These are phyloP conservation scores for Talaromyces proteolyticus DNA, from an alignment of 495 filamentous ascomycete genomes.

Conservation along the genomic window DNA sequence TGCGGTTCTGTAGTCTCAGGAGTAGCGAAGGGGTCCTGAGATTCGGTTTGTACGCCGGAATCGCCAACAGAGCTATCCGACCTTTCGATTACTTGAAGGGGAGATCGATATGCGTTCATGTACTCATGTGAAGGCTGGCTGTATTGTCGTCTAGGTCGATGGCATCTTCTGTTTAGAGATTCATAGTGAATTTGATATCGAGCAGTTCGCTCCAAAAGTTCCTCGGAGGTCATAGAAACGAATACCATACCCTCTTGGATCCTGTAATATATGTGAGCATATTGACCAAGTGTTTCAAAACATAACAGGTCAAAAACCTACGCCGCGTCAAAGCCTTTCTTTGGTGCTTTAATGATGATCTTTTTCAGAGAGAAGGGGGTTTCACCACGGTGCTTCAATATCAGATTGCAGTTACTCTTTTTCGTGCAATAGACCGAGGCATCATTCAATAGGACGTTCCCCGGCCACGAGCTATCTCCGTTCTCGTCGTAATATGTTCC, in stretches of 20 bases:
- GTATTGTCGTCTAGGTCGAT: slow-evolving; percentile 20
- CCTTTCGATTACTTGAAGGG: slow-evolving; percentile 24
- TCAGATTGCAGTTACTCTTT: slow-evolving; percentile 73
- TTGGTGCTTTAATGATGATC: slow-evolving; percentile 82
- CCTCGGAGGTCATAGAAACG: slow-evolving; percentile 74
- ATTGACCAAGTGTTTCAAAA: not conserved
- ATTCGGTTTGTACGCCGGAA: not conserved
- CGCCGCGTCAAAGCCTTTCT: slow-evolving; percentile 76
- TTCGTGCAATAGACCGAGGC: slow-evolving; percentile 84
- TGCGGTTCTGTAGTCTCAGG: slow-evolving; percentile 20
- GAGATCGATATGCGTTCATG: slow-evolving; percentile 27
- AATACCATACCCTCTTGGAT: slow-evolving; percentile 94
- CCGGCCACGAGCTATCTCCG: slow-evolving; percentile 55
- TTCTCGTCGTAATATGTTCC: slow-evolving; percentile 61
- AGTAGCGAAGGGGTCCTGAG: not conserved
- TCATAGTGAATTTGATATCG: slow-evolving; percentile 70
- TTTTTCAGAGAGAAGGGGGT: slow-evolving; percentile 76
- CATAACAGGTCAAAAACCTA: slow-evolving; percentile 41
- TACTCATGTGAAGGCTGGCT: slow-evolving; percentile 38
- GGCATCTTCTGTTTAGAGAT: slow-evolving; percentile 19
- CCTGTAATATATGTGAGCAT: slow-evolving; percentile 35
- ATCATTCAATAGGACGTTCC: slow-evolving; percentile 81
- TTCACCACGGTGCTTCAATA: slow-evolving; percentile 72
- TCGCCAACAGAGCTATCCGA: slow-evolving; percentile 14
- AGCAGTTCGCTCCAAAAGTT: slow-evolving; percentile 66